phyloP scores from a whole-genome alignment of 2,329 filamentous ascomycete species.

The Endoconidiophora laricicola region DNA sequence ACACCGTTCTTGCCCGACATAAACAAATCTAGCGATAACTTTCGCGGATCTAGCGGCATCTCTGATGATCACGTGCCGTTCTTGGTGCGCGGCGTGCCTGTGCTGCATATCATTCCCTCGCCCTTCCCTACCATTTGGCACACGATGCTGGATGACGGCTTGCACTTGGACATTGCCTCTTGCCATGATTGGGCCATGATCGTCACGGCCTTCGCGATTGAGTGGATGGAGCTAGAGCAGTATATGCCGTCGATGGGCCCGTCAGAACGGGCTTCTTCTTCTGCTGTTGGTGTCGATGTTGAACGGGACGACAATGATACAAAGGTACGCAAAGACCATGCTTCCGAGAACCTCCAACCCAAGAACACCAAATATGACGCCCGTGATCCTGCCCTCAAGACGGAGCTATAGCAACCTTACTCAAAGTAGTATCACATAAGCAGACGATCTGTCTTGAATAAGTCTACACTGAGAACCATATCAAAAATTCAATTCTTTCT shows the following conservation, averaged over 20 bases:
- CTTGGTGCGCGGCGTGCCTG: slow-evolving; percentile 66
- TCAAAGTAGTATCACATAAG: no score
- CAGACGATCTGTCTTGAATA: no score
- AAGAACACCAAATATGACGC: neutral
- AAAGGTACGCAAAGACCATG: slow-evolving; percentile 26
- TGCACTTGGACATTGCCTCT: slow-evolving; percentile 64
- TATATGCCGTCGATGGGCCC: slow-evolving; percentile 26
- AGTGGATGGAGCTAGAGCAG: slow-evolving; percentile 69
- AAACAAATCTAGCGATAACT: slow-evolving; percentile 32
- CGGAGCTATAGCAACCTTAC: no score
- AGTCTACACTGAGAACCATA: no score
- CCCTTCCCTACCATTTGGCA: slow-evolving; percentile 84
- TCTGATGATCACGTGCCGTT: slow-evolving; percentile 90
- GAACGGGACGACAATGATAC: slow-evolving; percentile 29
- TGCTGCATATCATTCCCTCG: slow-evolving; percentile 75
- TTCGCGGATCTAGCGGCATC: slow-evolving; percentile 36
- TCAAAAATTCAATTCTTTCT: no score
- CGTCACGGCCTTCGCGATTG: slow-evolving; percentile 65
- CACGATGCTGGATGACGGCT: slow-evolving; percentile 62
- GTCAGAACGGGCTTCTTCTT: slow-evolving; percentile 16
- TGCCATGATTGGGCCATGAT: slow-evolving; percentile 80
- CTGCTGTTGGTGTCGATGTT: no score
- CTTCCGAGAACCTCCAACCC: neutral
- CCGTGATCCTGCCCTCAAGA: no score
- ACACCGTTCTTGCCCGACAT: slow-evolving; percentile 48